Base-by-base conservation (phyloP, 192 early-diverging fungal species). In the Coemansia sp. region DNA sequence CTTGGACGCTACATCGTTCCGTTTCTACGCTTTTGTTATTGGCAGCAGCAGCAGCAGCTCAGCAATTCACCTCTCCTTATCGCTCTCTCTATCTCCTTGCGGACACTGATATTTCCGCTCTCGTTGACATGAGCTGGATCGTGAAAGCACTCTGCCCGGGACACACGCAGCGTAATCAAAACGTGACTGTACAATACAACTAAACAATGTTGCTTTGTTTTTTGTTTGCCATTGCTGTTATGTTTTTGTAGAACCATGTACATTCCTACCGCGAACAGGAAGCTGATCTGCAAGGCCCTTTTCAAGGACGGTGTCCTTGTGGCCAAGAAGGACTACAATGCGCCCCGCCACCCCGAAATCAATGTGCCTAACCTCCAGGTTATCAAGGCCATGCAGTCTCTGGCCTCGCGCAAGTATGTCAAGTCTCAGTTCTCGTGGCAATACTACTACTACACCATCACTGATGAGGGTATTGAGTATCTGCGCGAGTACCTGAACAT, bases 361-460 rank as follows among this genome's bases (percentile, higher is more conserved):
- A 90, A 95, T 74, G 96, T 99, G 62, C 93, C 94, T 69, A 99
- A 99, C 92, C 85, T 99, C 26, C 88, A 99, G 78, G 97, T 99
- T 80, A 96, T 99, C 89, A 99, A 98, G 92, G 92, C 95, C 67
- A 91, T 97, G 73, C 95, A 99, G 90, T 94, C 92, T 63, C 89
- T 99, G 78, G 86, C 88, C 81, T 99, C 97, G 63, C 90, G 89
- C 77, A 94, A 93, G 71, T 93, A 81, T 66, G 96, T 99, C 83
- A 94, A 93, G 86, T 92, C 92, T 69, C 92, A 92, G 77, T 99
- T 99, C 92, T 97, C 95, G 82, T 99, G 97, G 97, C 96, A 98
- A 83, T 94, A 95, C 88, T 99, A 96, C 90, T 99, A 99, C 93
- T 99, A 99, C 87, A 94, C 90, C 85, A 89, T 99, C 77, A 99